These are phyloP conservation scores for Corniculantispora saksenae DNA, from an alignment of 2,329 filamentous ascomycete genomes.

Conservation along the genomic window DNA sequence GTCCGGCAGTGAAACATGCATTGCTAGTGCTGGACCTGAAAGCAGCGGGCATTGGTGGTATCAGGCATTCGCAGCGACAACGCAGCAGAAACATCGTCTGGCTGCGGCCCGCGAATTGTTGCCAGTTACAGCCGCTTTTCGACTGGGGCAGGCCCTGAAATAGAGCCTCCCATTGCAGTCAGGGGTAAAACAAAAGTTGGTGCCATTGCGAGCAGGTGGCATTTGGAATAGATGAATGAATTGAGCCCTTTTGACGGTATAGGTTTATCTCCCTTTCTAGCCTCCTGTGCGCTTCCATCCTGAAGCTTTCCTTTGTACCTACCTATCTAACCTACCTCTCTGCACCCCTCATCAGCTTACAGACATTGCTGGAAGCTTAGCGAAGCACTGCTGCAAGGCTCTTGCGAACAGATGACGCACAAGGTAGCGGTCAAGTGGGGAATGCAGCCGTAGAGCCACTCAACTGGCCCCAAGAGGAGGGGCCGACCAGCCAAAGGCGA, in stretches of 20 bases:
- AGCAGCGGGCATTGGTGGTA: not conserved
- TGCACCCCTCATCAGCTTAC: not conserved
- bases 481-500: not conserved
- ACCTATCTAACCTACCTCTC: too few species aligned
- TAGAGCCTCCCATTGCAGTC: not conserved
- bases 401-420: slow-evolving; percentile 6
- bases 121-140: not conserved
- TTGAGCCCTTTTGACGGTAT: not conserved
- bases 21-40: slow-evolving; percentile 3
- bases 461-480: not conserved
- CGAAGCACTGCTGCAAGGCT: not conserved
- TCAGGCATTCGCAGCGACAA: not conserved
- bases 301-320: not conserved
- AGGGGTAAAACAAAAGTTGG: not conserved
- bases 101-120: too few species aligned
- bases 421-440: slow-evolving; percentile 11
- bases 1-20: slow-evolving; percentile 5
- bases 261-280: not conserved
- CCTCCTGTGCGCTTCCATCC: not conserved
- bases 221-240: not conserved
- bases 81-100: too few species aligned
- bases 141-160: too few species aligned
- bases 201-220: not conserved
- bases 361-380: not conserved
- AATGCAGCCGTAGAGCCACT: not conserved